These are phyloP conservation scores for Colletotrichum tamarilloi DNA, from an alignment of 2,329 filamentous ascomycete genomes.

Conservation along the genomic window DNA sequence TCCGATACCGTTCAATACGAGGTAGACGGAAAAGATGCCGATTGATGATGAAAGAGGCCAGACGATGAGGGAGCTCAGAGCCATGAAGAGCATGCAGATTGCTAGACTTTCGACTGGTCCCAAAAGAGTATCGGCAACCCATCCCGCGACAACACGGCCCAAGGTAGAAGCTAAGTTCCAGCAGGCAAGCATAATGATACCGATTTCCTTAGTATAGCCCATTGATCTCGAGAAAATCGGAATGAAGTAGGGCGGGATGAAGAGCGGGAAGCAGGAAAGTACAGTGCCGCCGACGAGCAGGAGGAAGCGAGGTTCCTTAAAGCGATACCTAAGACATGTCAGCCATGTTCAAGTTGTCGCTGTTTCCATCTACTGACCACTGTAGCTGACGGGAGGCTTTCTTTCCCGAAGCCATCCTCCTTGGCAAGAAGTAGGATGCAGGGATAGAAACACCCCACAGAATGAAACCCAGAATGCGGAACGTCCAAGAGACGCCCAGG, in stretches of 20 bases:
- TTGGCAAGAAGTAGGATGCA: slow-evolving; percentile 39
- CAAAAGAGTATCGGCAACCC: slow-evolving; percentile 40
- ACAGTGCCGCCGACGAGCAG: slow-evolving; percentile 39
- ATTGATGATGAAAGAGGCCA: slow-evolving; percentile 42
- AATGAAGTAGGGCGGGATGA: slow-evolving; percentile 44
- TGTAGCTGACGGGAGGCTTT: slow-evolving; percentile 36
- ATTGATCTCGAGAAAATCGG: slow-evolving; percentile 42
- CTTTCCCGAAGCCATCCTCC: neutral
- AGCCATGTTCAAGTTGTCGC: neutral
- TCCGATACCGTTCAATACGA: slow-evolving; percentile 42
- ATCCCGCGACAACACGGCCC: slow-evolving; percentile 41
- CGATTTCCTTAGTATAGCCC: slow-evolving; percentile 37
- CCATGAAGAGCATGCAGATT: slow-evolving; percentile 40
- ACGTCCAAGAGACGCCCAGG: slow-evolving; percentile 42
- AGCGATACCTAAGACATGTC: slow-evolving; percentile 39
- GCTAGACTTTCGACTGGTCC: slow-evolving; percentile 43
- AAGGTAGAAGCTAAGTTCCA: slow-evolving; percentile 44
- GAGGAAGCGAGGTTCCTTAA: slow-evolving; percentile 39
- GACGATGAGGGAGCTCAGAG: slow-evolving; percentile 39
- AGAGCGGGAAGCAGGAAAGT: slow-evolving; percentile 41
- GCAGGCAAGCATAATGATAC: slow-evolving; percentile 38
- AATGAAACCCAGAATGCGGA: slow-evolving; percentile 41
- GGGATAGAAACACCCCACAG: slow-evolving; percentile 44
- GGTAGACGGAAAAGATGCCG: slow-evolving; percentile 39
- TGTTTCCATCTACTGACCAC: slow-evolving; percentile 33